Conservation (phyloP, 805 yeast species). For the Hanseniaspora valbyensis region DNA sequence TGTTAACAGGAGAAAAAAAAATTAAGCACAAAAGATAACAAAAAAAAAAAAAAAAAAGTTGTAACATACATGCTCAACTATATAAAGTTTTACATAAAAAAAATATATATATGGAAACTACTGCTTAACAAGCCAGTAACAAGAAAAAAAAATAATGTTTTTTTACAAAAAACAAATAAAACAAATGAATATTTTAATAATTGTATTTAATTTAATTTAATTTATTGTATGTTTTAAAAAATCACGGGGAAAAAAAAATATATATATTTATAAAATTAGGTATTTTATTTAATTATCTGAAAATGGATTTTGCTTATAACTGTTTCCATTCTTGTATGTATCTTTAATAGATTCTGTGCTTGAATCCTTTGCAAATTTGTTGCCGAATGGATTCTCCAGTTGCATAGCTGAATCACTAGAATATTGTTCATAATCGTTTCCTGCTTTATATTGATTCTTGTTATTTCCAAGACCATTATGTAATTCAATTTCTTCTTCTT, state of each 20-base stretch:
- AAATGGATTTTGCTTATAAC: conserved; percentile 14
- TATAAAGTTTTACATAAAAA: too few species aligned
- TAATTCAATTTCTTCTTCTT: conserved; percentile 1
- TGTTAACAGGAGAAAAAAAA: neutral
- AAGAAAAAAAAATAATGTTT: neutral
- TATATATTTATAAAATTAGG: neutral
- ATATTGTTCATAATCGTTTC: conserved; percentile 3
- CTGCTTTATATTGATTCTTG: conserved; percentile 1
- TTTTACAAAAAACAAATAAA: too few species aligned
- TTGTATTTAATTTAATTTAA: too few species aligned
- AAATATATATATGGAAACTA: neutral
- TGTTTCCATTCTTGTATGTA: neutral
- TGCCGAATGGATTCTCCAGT: conserved; percentile 10
- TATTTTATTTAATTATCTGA: conserved; percentile 6
- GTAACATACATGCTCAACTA: too few species aligned
- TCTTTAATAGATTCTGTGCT: conserved; percentile 10
- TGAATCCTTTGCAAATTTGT: conserved; percentile 2
- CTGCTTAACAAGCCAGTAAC: neutral
- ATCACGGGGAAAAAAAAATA: neutral
- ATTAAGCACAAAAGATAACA: neutral
- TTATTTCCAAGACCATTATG: neutral
- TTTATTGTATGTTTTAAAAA: too few species aligned
- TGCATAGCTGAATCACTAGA: conserved; percentile 6
- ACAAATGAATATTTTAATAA: too few species aligned
- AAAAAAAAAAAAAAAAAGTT: neutral